Evolutionary conservation across 441 rosid genomes (phyloP).

Genomic region (Croton setiger): DNA sequence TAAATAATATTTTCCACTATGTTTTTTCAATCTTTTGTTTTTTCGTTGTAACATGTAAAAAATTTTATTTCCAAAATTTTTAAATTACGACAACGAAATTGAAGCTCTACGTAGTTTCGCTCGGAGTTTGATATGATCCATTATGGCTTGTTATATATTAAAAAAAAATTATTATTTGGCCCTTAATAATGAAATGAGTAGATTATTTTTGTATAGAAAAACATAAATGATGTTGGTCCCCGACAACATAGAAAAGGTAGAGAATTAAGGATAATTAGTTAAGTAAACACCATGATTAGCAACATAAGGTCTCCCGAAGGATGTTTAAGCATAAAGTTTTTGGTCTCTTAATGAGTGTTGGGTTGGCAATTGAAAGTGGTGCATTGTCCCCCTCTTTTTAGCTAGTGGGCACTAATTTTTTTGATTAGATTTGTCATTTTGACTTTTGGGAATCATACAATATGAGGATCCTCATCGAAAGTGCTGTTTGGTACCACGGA

Average conservation of each 20-base stretch:
- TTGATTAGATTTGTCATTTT: slow-evolving; percentile 26
- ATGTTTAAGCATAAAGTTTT: slow-evolving; percentile 17
- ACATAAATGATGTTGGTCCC: neutral
- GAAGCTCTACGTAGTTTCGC: too few relatives aligned
- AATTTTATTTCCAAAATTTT: too few relatives aligned
- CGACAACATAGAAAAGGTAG: slow-evolving; percentile 5
- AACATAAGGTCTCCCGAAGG: slow-evolving; percentile 26
- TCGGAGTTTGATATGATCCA: too few relatives aligned
- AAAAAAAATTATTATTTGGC: too few relatives aligned
- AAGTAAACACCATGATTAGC: slow-evolving; percentile 23
- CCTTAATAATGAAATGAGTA: too few relatives aligned
- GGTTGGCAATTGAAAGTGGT: slow-evolving; percentile 26
- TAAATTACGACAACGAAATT: too few relatives aligned
- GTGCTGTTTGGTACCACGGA: slow-evolving; percentile 30
- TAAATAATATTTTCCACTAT: too few relatives aligned
- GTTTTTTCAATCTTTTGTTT: too few relatives aligned
- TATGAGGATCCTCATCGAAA: slow-evolving; percentile 23
- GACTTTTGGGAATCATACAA: slow-evolving; percentile 20
- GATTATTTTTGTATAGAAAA: too few relatives aligned
- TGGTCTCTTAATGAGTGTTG: slow-evolving; percentile 10
- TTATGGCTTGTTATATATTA: too few relatives aligned
- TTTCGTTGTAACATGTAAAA: too few relatives aligned
- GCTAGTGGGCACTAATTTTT: slow-evolving; percentile 30
- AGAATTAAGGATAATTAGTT: neutral
- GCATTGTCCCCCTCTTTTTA: slow-evolving; percentile 5